Evolutionary conservation across 805 yeast species (phyloP).

Genomic region (Geotrichum ghanense): DNA sequence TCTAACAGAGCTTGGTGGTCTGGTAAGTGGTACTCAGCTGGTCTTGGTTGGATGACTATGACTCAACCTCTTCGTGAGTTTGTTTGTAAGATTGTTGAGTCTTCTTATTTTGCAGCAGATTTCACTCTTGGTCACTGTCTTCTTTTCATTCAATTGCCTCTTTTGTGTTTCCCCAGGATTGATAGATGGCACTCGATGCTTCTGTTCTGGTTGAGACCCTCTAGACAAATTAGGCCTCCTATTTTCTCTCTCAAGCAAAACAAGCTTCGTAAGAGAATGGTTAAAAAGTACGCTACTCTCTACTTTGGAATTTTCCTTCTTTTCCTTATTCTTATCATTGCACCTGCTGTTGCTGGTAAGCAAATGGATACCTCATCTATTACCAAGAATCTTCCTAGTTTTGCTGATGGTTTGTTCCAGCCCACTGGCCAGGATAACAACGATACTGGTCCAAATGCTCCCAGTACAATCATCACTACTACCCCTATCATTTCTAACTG

Average conservation of each 20-base stretch:
- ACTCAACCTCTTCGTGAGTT: constrained; percentile 96
- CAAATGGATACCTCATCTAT: constrained; percentile 33
- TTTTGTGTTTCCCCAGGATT: constrained; percentile 70
- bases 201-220: constrained; percentile 98
- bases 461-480: constrained; percentile 31
- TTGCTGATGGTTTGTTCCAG: constrained; percentile 65
- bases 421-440: constrained; percentile 74
- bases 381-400: constrained; percentile 20
- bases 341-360: constrained; percentile 80
- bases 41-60: constrained; percentile 87
- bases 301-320: constrained; percentile 60
- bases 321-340: constrained; percentile 69
- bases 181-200: constrained; percentile 97
- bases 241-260: constrained; percentile 95
- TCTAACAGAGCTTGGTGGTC: constrained; percentile 99
- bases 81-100: constrained; percentile 83
- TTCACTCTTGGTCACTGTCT: constrained; percentile 85
- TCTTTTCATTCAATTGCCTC: constrained; percentile 80
- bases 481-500: constrained; percentile 44
- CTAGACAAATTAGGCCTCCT: constrained; percentile 96
- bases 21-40: constrained; percentile 96
- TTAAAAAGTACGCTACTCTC: constrained; percentile 77
- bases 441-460: constrained; percentile 45
- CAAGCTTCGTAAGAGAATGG: constrained; percentile 94
- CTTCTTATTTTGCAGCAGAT: constrained; percentile 95